Percentiles rank a stretch among this genome's conserved stretches.
Conservation (phyloP, 192 early-diverging fungal genomes). For the Entomortierella beljakovae region DNA sequence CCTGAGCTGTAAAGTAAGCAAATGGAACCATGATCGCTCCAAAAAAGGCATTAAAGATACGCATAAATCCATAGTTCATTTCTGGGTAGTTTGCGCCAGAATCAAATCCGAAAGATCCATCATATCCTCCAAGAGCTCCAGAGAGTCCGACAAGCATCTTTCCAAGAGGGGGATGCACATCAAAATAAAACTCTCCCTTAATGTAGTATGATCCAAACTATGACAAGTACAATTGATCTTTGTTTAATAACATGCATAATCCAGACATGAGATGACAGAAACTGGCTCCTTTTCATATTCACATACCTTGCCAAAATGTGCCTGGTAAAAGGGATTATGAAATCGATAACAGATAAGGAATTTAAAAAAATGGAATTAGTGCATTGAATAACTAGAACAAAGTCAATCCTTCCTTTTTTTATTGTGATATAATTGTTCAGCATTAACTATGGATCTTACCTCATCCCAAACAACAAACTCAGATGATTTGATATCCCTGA, state of each 20-base stretch:
- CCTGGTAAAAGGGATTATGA: conserved; percentile 31
- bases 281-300: too few species aligned
- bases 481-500: conserved; percentile 69
- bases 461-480: conserved; percentile 82
- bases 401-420: not conserved
- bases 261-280: too few species aligned
- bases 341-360: not conserved
- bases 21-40: conserved; percentile 90
- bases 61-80: conserved; percentile 90
- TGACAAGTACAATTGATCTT: not conserved
- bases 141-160: conserved; percentile 95
- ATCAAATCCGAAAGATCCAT: conserved; percentile 89
- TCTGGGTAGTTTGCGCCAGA: conserved; percentile 84
- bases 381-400: not conserved
- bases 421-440: not conserved
- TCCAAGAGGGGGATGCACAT: conserved; percentile 98
- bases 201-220: conserved; percentile 96
- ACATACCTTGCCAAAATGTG: conserved; percentile 69
- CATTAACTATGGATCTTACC: conserved; percentile 30
- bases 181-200: conserved; percentile 94
- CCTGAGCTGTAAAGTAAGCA: conserved; percentile 87
- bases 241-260: not conserved
- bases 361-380: not conserved
- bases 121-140: conserved; percentile 84
- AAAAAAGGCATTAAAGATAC: conserved; percentile 88